Percentiles rank a stretch among this genome's conserved stretches.
Conservation (phyloP, 495 filamentous ascomycete species). For the Aspergillus hancockii region DNA sequence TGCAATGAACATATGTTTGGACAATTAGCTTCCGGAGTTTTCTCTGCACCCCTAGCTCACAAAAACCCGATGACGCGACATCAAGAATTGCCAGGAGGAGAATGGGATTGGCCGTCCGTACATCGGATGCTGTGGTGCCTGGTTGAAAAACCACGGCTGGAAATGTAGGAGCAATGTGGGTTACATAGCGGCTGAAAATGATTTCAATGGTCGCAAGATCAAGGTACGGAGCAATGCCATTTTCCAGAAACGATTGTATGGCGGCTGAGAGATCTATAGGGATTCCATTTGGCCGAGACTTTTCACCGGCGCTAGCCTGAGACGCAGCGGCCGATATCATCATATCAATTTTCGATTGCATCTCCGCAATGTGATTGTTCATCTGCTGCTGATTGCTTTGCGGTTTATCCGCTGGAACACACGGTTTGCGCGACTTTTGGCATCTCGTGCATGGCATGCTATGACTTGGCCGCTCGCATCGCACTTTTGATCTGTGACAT, state of each 20-base stretch:
- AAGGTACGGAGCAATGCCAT: neutral
- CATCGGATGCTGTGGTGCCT: slow-evolving; percentile 57
- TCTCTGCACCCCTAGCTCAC: slow-evolving; percentile 49
- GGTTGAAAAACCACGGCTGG: slow-evolving; percentile 69
- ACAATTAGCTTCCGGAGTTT: slow-evolving; percentile 64
- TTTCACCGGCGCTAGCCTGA: neutral
- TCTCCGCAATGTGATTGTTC: slow-evolving; percentile 73
- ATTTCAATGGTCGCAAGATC: neutral
- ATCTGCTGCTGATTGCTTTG: slow-evolving; percentile 59
- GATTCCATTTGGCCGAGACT: neutral
- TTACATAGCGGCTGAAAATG: slow-evolving; percentile 60
- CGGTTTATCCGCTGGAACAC: neutral
- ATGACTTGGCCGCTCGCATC: slow-evolving; percentile 21
- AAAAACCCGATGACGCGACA: slow-evolving; percentile 52
- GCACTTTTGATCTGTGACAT: slow-evolving; percentile 7
- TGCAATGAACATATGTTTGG: slow-evolving; percentile 63
- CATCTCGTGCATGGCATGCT: slow-evolving; percentile 68
- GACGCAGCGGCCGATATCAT: slow-evolving; percentile 46
- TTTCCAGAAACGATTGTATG: neutral
- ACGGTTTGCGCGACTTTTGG: slow-evolving; percentile 57
- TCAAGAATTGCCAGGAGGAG: slow-evolving; percentile 73
- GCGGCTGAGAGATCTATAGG: neutral
- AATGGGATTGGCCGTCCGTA: slow-evolving; percentile 65
- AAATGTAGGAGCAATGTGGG: slow-evolving; percentile 63
- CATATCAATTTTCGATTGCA: slow-evolving; percentile 81